These are phyloP conservation scores for Corylus avellana DNA, from an alignment of 306 rosid species.

Conservation along the genomic window DNA sequence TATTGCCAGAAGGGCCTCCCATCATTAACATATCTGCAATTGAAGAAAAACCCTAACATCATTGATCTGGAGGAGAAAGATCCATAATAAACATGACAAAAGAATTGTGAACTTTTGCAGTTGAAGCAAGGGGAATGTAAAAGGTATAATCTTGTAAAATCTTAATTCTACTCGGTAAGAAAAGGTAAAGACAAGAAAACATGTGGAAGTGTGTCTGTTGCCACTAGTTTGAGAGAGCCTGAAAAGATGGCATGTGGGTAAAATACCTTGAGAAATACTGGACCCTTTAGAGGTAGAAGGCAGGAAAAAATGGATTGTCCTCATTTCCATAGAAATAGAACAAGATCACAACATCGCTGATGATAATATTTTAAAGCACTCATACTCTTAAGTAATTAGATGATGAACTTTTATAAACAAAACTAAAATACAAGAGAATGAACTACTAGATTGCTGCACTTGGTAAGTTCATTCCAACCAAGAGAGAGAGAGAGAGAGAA, in stretches of 20 bases:
- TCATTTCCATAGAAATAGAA: neutral
- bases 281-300: neutral
- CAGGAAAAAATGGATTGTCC: neutral
- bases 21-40: conserved; percentile 87
- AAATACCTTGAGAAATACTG: neutral
- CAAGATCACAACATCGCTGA: neutral
- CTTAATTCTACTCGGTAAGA: neutral
- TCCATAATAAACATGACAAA: conserved; percentile 8
- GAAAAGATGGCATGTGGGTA: neutral
- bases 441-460: neutral
- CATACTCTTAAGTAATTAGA: neutral
- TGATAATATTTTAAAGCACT: neutral
- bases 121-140: neutral
- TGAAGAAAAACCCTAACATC: neutral
- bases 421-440: neutral
- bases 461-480: neutral
- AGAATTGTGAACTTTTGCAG: neutral
- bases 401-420: neutral
- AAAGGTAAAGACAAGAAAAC: neutral
- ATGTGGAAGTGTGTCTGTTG: neutral
- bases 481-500: too few species aligned
- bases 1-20: conserved; percentile 98
- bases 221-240: neutral
- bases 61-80: neutral
- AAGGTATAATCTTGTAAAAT: neutral